Evolutionary conservation across 2,329 filamentous ascomycete genomes (phyloP).

Genomic region (Tolypocladium tropicale): DNA sequence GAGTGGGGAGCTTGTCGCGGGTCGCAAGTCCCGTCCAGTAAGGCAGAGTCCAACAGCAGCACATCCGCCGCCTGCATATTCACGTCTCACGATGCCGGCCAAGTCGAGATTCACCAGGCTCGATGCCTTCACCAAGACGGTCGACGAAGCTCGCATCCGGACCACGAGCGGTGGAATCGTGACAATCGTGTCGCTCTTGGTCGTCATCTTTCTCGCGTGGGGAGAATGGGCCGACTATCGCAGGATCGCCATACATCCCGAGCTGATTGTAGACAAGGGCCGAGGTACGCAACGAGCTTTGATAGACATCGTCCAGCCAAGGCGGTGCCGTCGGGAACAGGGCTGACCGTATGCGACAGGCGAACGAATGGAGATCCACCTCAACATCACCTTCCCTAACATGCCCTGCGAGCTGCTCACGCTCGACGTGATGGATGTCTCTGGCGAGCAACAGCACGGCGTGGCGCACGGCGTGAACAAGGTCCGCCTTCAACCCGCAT

Average conservation of each 20-base stretch:
- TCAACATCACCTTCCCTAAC: slow-evolving; percentile 92
- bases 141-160: slow-evolving; percentile 92
- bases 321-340: background rate
- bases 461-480: slow-evolving; percentile 90
- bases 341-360: slow-evolving; percentile 36
- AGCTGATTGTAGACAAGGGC: slow-evolving; percentile 92
- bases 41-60: background rate
- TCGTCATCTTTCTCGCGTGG: slow-evolving; percentile 82
- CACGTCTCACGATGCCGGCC: slow-evolving; percentile 54
- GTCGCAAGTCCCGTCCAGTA: background rate
- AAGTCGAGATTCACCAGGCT: slow-evolving; percentile 94
- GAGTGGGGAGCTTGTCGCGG: background rate
- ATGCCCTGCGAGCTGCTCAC: slow-evolving; percentile 93
- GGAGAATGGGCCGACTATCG: slow-evolving; percentile 96
- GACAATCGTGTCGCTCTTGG: slow-evolving; percentile 79
- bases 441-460: slow-evolving; percentile 90
- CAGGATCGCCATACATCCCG: slow-evolving; percentile 74
- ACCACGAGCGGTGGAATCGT: slow-evolving; percentile 94
- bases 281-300: slow-evolving; percentile 51
- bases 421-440: slow-evolving; percentile 98
- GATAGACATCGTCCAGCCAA: too few species aligned
- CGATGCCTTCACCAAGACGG: slow-evolving; percentile 98
- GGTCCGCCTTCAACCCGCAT: slow-evolving; percentile 63
- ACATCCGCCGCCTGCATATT: background rate
- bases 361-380: slow-evolving; percentile 97